A percentile compares a stretch with the other conserved stretches of the same genome.
These are phyloP conservation scores for Colletotrichum eremochloae DNA, from an alignment of 2,329 filamentous ascomycete species.

Conservation along the genomic window DNA sequence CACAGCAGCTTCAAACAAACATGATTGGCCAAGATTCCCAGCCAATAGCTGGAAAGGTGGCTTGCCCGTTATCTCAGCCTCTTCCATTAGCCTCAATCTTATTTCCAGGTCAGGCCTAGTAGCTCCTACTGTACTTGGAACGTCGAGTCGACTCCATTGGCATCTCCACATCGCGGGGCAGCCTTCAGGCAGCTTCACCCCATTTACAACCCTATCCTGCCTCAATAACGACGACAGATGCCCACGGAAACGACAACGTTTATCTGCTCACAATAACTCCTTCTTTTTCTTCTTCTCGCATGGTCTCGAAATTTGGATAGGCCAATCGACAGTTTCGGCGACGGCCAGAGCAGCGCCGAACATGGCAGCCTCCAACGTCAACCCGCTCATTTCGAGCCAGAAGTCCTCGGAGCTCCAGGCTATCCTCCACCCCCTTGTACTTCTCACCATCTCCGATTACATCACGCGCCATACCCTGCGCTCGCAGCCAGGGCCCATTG, in stretches of 20 bases:
- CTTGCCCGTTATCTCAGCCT: conserved; percentile 29
- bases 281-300: not conserved
- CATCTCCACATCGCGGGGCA: conserved; percentile 41
- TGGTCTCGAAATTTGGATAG: conserved; percentile 11
- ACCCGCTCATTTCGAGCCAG: conserved; percentile 74
- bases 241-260: not conserved
- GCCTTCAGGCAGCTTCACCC: conserved; percentile 25
- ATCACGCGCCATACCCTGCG: conserved; percentile 91
- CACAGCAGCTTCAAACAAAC: conserved; percentile 11
- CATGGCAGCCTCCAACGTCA: conserved; percentile 64
- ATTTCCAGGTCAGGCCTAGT: conserved; percentile 2
- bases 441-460: conserved; percentile 97
- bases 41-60: conserved; percentile 25
- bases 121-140: conserved; percentile 1
- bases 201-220: not conserved
- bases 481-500: conserved; percentile 79
- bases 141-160: conserved; percentile 5
- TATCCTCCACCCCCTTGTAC: conserved; percentile 91
- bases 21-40: conserved; percentile 10
- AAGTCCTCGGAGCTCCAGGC: conserved; percentile 82
- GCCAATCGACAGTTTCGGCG: conserved; percentile 11
- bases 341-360: conserved; percentile 44
- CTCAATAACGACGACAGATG: not conserved
- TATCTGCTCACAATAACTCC: not conserved
- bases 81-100: conserved; percentile 25